Evolutionary conservation across 2,329 filamentous ascomycete species (phyloP).

Genomic region (Sclerotinia subarctica): DNA sequence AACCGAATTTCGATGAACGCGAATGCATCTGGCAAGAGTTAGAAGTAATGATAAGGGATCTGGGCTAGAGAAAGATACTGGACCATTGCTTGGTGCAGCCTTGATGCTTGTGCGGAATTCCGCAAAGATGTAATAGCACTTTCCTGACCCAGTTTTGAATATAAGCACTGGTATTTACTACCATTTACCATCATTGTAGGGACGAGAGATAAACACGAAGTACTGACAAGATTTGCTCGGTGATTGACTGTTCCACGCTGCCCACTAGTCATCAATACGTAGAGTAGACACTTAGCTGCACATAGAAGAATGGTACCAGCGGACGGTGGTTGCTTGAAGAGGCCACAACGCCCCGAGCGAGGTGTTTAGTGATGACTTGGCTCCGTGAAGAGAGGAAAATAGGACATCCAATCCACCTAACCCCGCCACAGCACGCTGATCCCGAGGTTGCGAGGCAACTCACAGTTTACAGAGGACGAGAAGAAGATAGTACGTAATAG

Average conservation of each 20-base stretch:
- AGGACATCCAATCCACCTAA: background rate
- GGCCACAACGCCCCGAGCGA: background rate
- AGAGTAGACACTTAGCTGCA: background rate
- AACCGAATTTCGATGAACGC: no score
- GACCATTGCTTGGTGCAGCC: no score
- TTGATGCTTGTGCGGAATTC: no score
- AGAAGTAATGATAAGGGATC: no score
- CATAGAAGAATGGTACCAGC: background rate
- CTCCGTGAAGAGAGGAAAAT: background rate
- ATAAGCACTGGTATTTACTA: no score
- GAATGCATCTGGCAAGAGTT: no score
- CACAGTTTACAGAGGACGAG: no score
- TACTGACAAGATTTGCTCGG: background rate
- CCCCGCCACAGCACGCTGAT: no score
- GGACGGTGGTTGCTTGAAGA: background rate
- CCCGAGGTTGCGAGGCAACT: no score
- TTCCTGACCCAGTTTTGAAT: no score
- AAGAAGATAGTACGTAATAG: background rate
- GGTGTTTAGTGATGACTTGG: background rate
- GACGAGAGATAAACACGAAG: background rate
- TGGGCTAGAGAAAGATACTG: no score
- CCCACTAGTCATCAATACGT: background rate
- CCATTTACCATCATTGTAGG: background rate
- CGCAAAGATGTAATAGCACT: no score
- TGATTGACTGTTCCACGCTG: background rate